phyloP scores from a whole-genome alignment of 1,284 basidiomycete species.

The Boletus nobilissimus region DNA sequence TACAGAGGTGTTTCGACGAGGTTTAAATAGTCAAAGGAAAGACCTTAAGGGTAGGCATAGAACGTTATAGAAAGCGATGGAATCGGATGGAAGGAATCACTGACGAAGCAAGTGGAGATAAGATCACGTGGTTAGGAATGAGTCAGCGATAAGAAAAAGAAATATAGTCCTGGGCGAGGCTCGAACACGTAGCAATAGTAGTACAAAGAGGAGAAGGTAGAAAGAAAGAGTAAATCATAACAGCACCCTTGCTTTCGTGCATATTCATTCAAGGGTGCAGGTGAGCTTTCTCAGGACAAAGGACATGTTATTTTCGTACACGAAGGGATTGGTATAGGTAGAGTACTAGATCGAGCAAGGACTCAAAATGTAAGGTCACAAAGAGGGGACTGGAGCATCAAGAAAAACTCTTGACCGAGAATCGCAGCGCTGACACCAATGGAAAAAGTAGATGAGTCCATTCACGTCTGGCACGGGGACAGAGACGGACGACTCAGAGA shows the following conservation, averaged over 20 bases:
- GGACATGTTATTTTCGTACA: neutral
- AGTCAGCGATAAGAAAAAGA: no score
- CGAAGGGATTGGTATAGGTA: neutral
- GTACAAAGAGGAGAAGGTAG: no score
- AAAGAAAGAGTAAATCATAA: no score
- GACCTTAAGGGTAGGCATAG: no score
- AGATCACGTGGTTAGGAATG: no score
- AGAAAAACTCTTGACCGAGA: neutral
- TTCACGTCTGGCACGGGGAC: neutral
- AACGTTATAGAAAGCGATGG: no score
- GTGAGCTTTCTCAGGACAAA: neutral
- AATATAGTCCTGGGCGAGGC: no score
- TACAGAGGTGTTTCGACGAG: no score
- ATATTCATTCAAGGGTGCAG: neutral
- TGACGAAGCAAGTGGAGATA: no score
- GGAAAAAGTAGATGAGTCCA: neutral
- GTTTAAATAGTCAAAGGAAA: no score
- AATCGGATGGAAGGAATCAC: no score
- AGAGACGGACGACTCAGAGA: neutral
- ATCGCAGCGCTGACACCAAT: neutral
- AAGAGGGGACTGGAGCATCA: neutral
- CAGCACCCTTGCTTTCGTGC: neutral
- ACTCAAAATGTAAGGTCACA: neutral
- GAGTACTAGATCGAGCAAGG: neutral
- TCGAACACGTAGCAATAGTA: no score